Conservation (phyloP, 2,329 filamentous ascomycete genomes). For the Aspergillus sp. region DNA sequence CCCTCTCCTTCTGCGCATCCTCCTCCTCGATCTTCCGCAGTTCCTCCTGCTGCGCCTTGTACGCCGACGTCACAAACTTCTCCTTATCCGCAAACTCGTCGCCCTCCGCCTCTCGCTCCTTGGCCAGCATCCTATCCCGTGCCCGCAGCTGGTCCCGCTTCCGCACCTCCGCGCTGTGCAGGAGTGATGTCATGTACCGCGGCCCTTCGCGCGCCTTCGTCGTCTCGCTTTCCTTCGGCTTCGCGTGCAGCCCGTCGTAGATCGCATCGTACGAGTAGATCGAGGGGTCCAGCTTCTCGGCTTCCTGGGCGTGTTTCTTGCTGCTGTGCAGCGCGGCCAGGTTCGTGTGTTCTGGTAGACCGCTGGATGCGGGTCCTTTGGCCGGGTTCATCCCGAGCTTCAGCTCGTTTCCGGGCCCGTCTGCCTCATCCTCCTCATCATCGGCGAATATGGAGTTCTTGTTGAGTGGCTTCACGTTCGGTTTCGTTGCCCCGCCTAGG, state of each 20-base stretch:
- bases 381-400: conserved; percentile 17
- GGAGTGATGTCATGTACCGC: conserved; percentile 52
- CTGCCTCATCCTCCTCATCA: conserved; percentile 24
- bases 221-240: conserved; percentile 19
- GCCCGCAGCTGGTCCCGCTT: conserved; percentile 56
- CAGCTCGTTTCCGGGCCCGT: conserved; percentile 11
- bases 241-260: conserved; percentile 40
- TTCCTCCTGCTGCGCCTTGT: conserved; percentile 57
- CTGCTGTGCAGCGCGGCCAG: conserved; percentile 39
- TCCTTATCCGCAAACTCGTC: conserved; percentile 59
- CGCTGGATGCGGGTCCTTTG: conserved; percentile 7
- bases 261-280: conserved; percentile 43
- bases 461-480: conserved; percentile 22
- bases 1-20: conserved; percentile 44
- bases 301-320: conserved; percentile 35
- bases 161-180: conserved; percentile 51
- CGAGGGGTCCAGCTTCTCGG: conserved; percentile 36
- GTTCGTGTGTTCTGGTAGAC: conserved; percentile 31
- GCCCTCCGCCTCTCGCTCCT: conserved; percentile 56
- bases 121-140: conserved; percentile 50
- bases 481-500: conserved; percentile 14
- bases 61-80: conserved; percentile 57
- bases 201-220: conserved; percentile 27
- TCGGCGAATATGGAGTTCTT: conserved; percentile 30
- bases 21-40: conserved; percentile 48